phyloP scores from a whole-genome alignment of 176 grass and related monocot species.

The Cenchrus fungigraminus region DNA sequence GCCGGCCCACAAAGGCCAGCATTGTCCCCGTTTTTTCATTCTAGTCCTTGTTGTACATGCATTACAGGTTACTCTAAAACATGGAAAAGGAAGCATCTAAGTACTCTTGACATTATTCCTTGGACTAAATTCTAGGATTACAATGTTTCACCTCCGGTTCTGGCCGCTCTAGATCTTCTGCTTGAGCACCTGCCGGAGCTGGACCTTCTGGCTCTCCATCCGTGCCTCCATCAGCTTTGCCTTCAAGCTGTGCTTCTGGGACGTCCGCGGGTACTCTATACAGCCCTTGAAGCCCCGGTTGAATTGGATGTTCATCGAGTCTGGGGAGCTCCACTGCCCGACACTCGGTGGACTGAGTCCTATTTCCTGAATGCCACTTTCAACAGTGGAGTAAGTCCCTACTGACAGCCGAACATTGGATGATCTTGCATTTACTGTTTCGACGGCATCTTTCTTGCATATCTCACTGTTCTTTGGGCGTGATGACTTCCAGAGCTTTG shows the following conservation, averaged over 20 bases:
- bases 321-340: constrained; percentile 80
- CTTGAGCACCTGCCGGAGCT: constrained; percentile 89
- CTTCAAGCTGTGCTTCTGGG: constrained; percentile 93
- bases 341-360: constrained; percentile 63
- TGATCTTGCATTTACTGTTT: constrained; percentile 57
- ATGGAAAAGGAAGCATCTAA: constrained; percentile 34
- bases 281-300: constrained; percentile 75
- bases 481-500: constrained; percentile 88
- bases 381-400: constrained; percentile 61
- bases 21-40: background rate
- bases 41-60: constrained; percentile 48
- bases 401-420: constrained; percentile 63
- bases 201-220: constrained; percentile 90
- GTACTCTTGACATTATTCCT: constrained; percentile 52
- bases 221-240: constrained; percentile 88
- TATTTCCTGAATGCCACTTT: constrained; percentile 66
- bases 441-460: constrained; percentile 59
- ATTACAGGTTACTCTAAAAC: constrained; percentile 55
- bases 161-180: constrained; percentile 75
- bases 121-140: constrained; percentile 42
- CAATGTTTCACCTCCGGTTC: constrained; percentile 7
- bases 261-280: constrained; percentile 77
- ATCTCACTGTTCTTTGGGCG: constrained; percentile 64
- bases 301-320: constrained; percentile 71
- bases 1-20: constrained; percentile 45